Evolutionary conservation across 2,329 filamentous ascomycete species (phyloP), one percentile per base, ranked within the genome.

Genomic region (Paecilomyces sp.): DNA sequence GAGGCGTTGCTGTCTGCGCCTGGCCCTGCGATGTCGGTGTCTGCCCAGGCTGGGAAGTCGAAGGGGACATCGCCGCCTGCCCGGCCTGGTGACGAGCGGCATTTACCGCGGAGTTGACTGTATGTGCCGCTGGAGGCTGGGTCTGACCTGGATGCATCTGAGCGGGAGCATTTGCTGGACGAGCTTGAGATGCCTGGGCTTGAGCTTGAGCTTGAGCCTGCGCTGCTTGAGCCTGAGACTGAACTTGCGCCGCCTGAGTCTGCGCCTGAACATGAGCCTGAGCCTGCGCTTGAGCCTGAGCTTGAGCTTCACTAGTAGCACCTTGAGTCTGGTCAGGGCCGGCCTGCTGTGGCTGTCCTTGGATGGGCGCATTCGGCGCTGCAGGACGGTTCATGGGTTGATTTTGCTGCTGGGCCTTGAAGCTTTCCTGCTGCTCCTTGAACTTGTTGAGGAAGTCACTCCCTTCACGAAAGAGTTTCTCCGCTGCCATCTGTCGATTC

Each of bases 51-150:
- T 74, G 72, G 15, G 70, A 68, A 28, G 68, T 69, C 13, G 72
- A 67, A 28, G 75, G 72, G 22, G 74, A 75, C 68, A 73, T 72
- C 9, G 69, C 69, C 50, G 69, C 67, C 60, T 74, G 71, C 15
- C 70, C 70, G 33, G 71, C 73, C 60, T 77, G 75, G 47, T 70
- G 74, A 52, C 76, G 70, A 18, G 76, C 77, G 30, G 77, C 76
- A 62, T 73, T 77, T 24, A 81, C 75, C 7, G 79, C 79, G 57
- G 78, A 79, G 61, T 76, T 80, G 51, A 81, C 78, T 1, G 78
- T 79, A 61, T 81, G 77, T 3, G 79, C 71, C 25, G 75, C 74
- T 53, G 75, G 74, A 8, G 73, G 68, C 24, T 69, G 69, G 31
- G 70, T 63, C 60, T 75, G 74, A 15, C 68, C 69, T 8, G 74